Conservation (phyloP, 352 stramenopile species). For the Pythium insidiosum region DNA sequence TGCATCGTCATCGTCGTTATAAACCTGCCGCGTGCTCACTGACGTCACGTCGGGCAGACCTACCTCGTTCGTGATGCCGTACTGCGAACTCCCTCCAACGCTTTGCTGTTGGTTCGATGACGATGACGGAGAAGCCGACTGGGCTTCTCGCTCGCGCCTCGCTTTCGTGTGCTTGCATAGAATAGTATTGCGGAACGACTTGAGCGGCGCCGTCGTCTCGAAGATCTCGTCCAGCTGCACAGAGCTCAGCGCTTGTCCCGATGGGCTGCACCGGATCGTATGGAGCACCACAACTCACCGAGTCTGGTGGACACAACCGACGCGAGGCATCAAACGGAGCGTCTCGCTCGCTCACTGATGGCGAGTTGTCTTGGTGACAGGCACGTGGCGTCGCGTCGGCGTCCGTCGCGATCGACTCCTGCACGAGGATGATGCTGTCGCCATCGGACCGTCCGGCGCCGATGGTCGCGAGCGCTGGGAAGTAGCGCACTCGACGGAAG, state of each 20-base stretch:
- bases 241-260: too few species aligned
- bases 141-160: slow-evolving; percentile 9
- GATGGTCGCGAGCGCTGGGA: slow-evolving; percentile 54
- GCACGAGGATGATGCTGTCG: slow-evolving; percentile 59
- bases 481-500: slow-evolving; percentile 65
- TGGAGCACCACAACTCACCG: slow-evolving; percentile 16
- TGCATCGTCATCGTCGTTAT: not conserved
- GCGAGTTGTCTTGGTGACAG: too few species aligned
- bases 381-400: too few species aligned
- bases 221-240: slow-evolving; percentile 53
- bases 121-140: too few species aligned
- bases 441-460: slow-evolving; percentile 32
- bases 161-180: slow-evolving; percentile 66
- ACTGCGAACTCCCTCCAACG: not conserved
- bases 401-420: slow-evolving; percentile 27
- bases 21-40: not conserved
- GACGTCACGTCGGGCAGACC: not conserved
- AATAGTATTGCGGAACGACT: slow-evolving; percentile 43
- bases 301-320: slow-evolving; percentile 39
- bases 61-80: not conserved
- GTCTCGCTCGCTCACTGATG: too few species aligned
- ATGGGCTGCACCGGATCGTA: too few species aligned
- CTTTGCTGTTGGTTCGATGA: too few species aligned
- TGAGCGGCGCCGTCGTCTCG: slow-evolving; percentile 37
- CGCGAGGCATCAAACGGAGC: too few species aligned